Conservation (phyloP, 1,284 basidiomycete species). For the Mrakiaceae sp. region DNA sequence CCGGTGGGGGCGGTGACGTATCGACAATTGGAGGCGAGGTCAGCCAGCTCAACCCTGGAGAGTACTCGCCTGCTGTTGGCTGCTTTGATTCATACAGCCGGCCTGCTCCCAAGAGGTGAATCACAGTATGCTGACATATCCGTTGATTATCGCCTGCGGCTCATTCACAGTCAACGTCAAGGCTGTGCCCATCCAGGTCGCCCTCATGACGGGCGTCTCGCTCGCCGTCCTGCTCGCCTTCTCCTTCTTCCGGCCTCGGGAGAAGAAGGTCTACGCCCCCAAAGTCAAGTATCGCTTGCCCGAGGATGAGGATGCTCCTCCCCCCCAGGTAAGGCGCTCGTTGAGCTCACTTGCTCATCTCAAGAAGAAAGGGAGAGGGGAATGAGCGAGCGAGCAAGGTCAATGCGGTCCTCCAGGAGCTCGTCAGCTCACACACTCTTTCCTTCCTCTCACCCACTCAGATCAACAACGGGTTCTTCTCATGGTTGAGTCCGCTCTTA, state of each 20-base stretch:
- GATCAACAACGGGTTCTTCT: conserved; percentile 67
- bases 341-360: no score
- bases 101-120: no score
- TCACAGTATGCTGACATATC: no score
- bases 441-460: conserved; percentile 31
- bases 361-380: no score
- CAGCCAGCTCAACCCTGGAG: no score
- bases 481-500: conserved; percentile 80
- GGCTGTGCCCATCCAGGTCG: conserved; percentile 71
- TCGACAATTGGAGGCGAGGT: no score
- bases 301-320: conserved; percentile 27
- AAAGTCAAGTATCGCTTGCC: conserved; percentile 17
- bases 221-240: conserved; percentile 55
- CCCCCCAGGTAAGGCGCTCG: conserved; percentile 36
- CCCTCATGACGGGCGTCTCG: conserved; percentile 58
- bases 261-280: conserved; percentile 41
- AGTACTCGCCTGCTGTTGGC: no score
- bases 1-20: no score
- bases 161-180: conserved; percentile 40
- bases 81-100: no score
- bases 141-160: no score
- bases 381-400: neutral
- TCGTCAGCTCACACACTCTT: neutral
- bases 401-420: neutral
- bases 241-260: conserved; percentile 63